Evolutionary conservation across 768 basidiomycete species (phyloP).

Genomic region (Suillus ampliporus): DNA sequence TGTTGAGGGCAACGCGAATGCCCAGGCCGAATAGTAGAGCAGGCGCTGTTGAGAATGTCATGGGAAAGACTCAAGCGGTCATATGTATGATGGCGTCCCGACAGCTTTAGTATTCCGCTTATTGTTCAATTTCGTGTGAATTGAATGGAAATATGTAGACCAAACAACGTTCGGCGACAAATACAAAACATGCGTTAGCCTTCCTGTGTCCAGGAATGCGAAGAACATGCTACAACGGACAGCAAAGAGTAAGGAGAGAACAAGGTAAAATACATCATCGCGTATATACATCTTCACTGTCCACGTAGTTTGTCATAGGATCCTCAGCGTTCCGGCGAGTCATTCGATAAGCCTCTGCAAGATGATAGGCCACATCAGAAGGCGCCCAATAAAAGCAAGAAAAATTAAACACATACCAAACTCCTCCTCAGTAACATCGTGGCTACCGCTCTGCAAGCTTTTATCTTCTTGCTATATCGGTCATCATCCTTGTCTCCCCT

Average conservation of each 20-base stretch:
- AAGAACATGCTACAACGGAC: constrained; percentile 11
- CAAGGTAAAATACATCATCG: not conserved
- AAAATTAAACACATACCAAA: constrained; percentile 57
- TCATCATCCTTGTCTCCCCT: constrained; percentile 60
- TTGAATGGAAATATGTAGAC: constrained; percentile 11
- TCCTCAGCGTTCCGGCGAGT: constrained; percentile 73
- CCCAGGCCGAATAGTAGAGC: constrained; percentile 78
- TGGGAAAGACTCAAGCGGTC: constrained; percentile 23
- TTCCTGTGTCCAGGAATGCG: not conserved
- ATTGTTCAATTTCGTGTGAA: constrained; percentile 29
- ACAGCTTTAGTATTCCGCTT: constrained; percentile 22
- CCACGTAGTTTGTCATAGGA: constrained; percentile 93
- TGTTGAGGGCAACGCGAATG: constrained; percentile 71
- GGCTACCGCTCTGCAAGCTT: constrained; percentile 52
- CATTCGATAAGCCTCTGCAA: constrained; percentile 90
- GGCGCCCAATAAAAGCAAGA: constrained; percentile 8
- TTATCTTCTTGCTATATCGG: constrained; percentile 65
- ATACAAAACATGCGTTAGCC: constrained; percentile 1
- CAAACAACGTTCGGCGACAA: constrained; percentile 6
- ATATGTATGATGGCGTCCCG: constrained; percentile 12
- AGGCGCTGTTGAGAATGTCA: constrained; percentile 60
- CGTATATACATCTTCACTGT: constrained; percentile 46
- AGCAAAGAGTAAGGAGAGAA: not conserved
- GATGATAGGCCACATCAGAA: constrained; percentile 14
- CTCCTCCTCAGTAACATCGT: constrained; percentile 91